phyloP scores from a whole-genome alignment of 108 stramenopile species.

The Cyclotella baltica region DNA sequence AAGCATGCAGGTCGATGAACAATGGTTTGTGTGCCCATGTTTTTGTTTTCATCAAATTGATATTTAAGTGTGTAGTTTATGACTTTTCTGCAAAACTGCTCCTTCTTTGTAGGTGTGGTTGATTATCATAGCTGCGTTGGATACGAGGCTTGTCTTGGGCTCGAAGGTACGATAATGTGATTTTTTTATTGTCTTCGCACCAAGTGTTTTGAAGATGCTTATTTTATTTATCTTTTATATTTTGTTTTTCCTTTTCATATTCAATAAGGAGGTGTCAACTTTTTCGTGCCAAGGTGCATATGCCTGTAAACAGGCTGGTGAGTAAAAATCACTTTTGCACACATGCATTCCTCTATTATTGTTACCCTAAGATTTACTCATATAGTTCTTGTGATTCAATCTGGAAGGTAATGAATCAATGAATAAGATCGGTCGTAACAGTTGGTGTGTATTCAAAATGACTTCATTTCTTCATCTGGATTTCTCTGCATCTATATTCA shows the following conservation, averaged over 20 bases:
- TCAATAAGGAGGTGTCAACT: neutral
- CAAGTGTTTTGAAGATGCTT: neutral
- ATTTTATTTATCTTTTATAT: neutral
- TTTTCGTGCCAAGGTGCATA: neutral
- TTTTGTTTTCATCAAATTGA: too few relatives aligned
- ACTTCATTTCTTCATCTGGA: too few relatives aligned
- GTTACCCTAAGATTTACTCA: neutral
- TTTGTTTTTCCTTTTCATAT: too few relatives aligned
- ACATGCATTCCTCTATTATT: neutral
- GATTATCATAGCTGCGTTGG: slow-evolving; percentile 3
- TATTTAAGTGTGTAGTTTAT: too few relatives aligned
- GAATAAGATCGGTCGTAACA: slow-evolving; percentile 5
- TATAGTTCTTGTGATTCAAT: neutral
- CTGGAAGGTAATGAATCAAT: neutral
- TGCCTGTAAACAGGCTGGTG: neutral
- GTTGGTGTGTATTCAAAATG: neutral
- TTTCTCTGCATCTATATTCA: neutral
- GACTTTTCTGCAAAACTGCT: too few relatives aligned
- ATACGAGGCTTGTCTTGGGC: neutral
- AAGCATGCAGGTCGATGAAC: too few relatives aligned
- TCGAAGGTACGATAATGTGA: too few relatives aligned
- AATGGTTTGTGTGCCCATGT: too few relatives aligned
- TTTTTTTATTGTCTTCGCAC: too few relatives aligned
- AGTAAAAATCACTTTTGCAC: neutral
- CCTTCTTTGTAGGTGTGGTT: too few relatives aligned